Evolutionary conservation across 2,329 filamentous ascomycete species (phyloP).

Genomic region (Trichoderma sp.): DNA sequence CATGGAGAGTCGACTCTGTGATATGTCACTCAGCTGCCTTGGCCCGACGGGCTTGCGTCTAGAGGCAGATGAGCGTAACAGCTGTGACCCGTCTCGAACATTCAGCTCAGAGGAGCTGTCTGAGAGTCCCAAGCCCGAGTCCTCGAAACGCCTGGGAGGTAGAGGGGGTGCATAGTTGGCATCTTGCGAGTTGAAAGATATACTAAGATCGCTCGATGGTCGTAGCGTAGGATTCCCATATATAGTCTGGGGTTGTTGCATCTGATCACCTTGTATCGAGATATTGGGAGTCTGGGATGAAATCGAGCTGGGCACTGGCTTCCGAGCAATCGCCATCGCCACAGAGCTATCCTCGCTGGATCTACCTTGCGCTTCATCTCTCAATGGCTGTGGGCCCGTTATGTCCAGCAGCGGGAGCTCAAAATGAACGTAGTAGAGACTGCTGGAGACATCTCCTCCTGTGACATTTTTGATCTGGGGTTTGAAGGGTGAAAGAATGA

Average conservation of each 20-base stretch:
- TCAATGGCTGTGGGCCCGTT: constrained; percentile 29
- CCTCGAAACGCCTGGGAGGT: constrained; percentile 18
- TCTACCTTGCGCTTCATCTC: constrained; percentile 35
- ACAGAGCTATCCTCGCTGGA: constrained; percentile 45
- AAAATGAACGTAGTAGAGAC: constrained; percentile 87
- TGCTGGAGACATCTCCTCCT: constrained; percentile 78
- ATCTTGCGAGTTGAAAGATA: constrained; percentile 24
- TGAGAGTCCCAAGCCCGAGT: constrained; percentile 18
- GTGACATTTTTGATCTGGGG: constrained; percentile 87
- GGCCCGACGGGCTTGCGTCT: constrained; percentile 32
- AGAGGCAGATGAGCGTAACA: constrained; percentile 22
- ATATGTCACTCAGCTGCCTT: constrained; percentile 17
- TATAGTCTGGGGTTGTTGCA: background rate
- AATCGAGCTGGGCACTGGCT: constrained; percentile 45
- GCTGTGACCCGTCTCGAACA: constrained; percentile 18
- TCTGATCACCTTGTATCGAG: constrained; percentile 15
- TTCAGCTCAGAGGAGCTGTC: constrained; percentile 1
- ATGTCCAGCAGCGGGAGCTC: constrained; percentile 51
- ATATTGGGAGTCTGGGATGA: constrained; percentile 30
- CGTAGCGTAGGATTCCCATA: background rate
- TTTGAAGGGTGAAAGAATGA: constrained; percentile 88
- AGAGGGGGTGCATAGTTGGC: constrained; percentile 20
- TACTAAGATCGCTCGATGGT: constrained; percentile 17
- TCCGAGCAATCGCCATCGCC: constrained; percentile 48
- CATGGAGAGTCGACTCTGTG: background rate